Percentiles rank a stretch among this genome's conserved stretches.
These are phyloP conservation scores for Sordariomycetes sp. DNA, from an alignment of 2,329 filamentous ascomycete genomes.

Conservation along the genomic window DNA sequence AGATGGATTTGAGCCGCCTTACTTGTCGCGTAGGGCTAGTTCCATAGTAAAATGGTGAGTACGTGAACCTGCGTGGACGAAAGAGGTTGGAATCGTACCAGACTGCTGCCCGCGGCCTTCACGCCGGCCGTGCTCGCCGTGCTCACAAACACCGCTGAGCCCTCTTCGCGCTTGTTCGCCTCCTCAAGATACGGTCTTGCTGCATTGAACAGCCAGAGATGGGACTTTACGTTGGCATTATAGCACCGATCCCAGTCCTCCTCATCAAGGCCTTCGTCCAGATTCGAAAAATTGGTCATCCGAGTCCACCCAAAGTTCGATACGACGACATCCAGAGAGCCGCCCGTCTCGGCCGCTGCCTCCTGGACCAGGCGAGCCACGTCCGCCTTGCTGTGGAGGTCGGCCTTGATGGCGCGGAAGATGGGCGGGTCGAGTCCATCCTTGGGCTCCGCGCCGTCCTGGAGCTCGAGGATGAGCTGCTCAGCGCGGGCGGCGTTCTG, in stretches of 20 bases:
- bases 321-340: conserved; percentile 56
- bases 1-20: conserved; percentile 63
- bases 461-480: conserved; percentile 33
- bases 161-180: conserved; percentile 16
- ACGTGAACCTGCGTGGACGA: no score
- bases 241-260: conserved; percentile 36
- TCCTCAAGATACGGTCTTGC: conserved; percentile 31
- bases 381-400: conserved; percentile 49
- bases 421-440: conserved; percentile 12
- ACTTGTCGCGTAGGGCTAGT: conserved; percentile 61
- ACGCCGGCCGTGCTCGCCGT: conserved; percentile 2
- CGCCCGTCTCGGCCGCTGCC: conserved; percentile 43
- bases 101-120: conserved; percentile 2
- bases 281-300: conserved; percentile 26
- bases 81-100: not conserved
- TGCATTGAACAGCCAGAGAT: conserved; percentile 35
- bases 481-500: conserved; percentile 43
- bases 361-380: conserved; percentile 47
- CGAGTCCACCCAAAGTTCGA: conserved; percentile 54
- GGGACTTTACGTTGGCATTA: conserved; percentile 38
- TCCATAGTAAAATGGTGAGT: no score
- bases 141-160: not conserved
- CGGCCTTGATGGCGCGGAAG: conserved; percentile 37
- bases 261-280: conserved; percentile 34
- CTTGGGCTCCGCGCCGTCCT: conserved; percentile 22